Evolutionary conservation across 2,329 filamentous ascomycete species (phyloP).

Genomic region (Penicillium sp.): DNA sequence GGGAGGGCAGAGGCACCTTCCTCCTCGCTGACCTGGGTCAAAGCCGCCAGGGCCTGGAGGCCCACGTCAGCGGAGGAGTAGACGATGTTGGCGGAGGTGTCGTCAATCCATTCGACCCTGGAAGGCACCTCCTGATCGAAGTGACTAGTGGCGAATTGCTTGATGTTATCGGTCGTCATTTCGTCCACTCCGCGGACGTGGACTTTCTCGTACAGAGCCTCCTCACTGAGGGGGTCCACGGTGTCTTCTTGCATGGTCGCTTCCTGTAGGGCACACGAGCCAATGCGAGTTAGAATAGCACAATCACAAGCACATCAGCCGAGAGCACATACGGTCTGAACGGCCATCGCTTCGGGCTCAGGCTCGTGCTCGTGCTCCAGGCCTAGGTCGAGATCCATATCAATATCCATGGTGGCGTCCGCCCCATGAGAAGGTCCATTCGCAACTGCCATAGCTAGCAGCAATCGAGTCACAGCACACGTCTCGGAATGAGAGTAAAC

Average conservation of each 20-base stretch:
- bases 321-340: slow-evolving; percentile 29
- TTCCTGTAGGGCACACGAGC: slow-evolving; percentile 20
- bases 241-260: slow-evolving; percentile 21
- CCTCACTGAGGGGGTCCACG: slow-evolving; percentile 31
- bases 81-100: slow-evolving; percentile 81
- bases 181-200: slow-evolving; percentile 80
- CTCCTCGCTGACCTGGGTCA: slow-evolving; percentile 43
- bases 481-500: no score
- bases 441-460: slow-evolving; percentile 5
- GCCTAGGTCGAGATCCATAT: slow-evolving; percentile 65
- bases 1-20: slow-evolving; percentile 51
- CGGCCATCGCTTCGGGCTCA: slow-evolving; percentile 37
- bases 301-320: not conserved
- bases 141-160: slow-evolving; percentile 68
- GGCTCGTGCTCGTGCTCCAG: slow-evolving; percentile 51
- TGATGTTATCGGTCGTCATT: slow-evolving; percentile 75
- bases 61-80: slow-evolving; percentile 61
- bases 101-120: slow-evolving; percentile 90
- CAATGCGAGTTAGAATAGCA: no score
- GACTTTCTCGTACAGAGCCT: slow-evolving; percentile 59
- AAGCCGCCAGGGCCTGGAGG: slow-evolving; percentile 51
- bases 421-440: slow-evolving; percentile 17
- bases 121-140: slow-evolving; percentile 56
- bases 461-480: no score
- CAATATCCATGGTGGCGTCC: slow-evolving; percentile 61